phyloP scores from a whole-genome alignment of 2,329 filamentous ascomycete genomes.

The Aspergillus sojae region DNA sequence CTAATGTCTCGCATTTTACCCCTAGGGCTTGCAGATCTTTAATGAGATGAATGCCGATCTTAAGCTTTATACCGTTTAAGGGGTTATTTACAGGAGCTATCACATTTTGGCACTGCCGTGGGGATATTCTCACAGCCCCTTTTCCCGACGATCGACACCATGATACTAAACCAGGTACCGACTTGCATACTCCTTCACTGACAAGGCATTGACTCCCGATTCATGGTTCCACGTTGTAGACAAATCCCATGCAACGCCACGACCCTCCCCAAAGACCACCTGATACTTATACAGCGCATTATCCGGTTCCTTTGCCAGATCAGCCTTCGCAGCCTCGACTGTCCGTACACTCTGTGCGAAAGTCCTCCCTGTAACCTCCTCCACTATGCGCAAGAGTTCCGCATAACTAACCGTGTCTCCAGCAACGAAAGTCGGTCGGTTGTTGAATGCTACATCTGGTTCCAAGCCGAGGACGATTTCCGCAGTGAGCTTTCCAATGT shows the following conservation, averaged over 20 bases:
- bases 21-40: not conserved
- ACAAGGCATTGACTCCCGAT: constrained; percentile 44
- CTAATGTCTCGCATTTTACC: not conserved
- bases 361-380: constrained; percentile 42
- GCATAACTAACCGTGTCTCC: constrained; percentile 66
- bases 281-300: constrained; percentile 62
- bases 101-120: not conserved
- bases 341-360: constrained; percentile 49
- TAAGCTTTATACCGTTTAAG: not conserved
- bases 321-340: constrained; percentile 39
- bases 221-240: constrained; percentile 56
- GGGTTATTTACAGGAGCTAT: not conserved
- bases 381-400: constrained; percentile 57
- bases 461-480: constrained; percentile 48
- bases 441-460: constrained; percentile 32
- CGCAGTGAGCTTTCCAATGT: constrained; percentile 65
- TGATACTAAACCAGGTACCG: constrained; percentile 3
- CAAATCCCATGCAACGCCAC: constrained; percentile 62
- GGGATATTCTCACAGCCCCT: not conserved
- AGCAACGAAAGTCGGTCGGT: constrained; percentile 59
- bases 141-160: not conserved
- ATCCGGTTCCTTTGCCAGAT: constrained; percentile 51
- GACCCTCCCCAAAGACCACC: constrained; percentile 60
- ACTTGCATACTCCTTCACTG: constrained; percentile 29
- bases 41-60: not conserved